Percentiles rank a stretch among this genome's conserved stretches.
Conservation (phyloP, 192 early-diverging fungal species). For the Coemansia interrupta region DNA sequence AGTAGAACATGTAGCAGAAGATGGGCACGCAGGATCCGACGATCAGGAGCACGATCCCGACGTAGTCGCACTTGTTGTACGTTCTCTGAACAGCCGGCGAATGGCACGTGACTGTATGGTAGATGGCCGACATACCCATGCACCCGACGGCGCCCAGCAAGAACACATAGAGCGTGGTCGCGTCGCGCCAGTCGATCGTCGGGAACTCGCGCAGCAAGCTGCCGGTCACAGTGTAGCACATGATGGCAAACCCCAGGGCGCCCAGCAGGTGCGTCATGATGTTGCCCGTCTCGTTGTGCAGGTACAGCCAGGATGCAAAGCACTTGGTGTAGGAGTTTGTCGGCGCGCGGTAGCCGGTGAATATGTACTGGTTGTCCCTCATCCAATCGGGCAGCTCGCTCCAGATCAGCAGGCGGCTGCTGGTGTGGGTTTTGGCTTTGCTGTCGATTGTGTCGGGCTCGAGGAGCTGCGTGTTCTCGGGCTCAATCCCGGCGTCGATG, state of each 20-base stretch:
- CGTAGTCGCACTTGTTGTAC: constrained; percentile 92
- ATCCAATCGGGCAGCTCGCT: constrained; percentile 70
- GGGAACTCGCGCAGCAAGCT: constrained; percentile 44
- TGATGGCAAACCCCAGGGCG: constrained; percentile 55
- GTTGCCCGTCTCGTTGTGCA: constrained; percentile 94
- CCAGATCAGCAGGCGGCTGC: constrained; percentile 24
- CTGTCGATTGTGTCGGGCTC: constrained; percentile 3
- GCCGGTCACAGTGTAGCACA: constrained; percentile 54
- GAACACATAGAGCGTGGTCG: constrained; percentile 69
- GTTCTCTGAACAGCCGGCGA: constrained; percentile 60
- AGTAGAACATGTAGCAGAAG: constrained; percentile 60
- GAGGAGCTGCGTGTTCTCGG: constrained; percentile 8
- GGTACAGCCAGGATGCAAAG: constrained; percentile 67
- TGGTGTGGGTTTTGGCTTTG: neutral
- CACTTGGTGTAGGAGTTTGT: constrained; percentile 73
- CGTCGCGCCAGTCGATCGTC: constrained; percentile 62
- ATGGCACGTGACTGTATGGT: constrained; percentile 83
- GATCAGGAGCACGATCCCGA: constrained; percentile 83
- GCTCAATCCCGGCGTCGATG: neutral
- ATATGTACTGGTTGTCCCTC: constrained; percentile 80
- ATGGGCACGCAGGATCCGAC: constrained; percentile 56
- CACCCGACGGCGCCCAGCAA: constrained; percentile 72
- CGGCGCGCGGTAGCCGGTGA: constrained; percentile 74
- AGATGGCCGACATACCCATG: constrained; percentile 73
- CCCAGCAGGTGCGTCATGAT: constrained; percentile 86